Evolutionary conservation across 768 basidiomycete species (phyloP), one percentile per base, ranked within the genome.

Genomic region (Lactifluus volemus): DNA sequence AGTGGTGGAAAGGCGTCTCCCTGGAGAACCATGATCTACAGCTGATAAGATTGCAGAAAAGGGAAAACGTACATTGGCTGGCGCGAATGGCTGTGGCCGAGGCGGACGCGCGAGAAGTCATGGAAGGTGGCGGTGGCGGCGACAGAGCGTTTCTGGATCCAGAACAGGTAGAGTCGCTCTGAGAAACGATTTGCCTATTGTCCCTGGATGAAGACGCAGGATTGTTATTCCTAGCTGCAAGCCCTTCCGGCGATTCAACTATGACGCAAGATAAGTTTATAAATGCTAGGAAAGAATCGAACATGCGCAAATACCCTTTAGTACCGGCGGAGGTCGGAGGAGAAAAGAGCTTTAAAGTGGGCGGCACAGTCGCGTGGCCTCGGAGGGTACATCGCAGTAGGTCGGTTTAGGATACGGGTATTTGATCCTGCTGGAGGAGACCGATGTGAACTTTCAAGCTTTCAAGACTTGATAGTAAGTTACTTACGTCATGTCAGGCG

Each of bases 391-490:
- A 0, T 72, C 71, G 61, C 78, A 79, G 51, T 71, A 74, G 48
- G 67, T 63, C 5, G 76, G 70, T 19, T 51, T 1, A 4, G 78
- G 79, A 54, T 80, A 80, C 4, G 79, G 78, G 34, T 49, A 71
- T 19, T 29, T 64, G 36, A 76, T 73, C 3, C 68, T 49, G 47
- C 72, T 77, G 14, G 29, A 48, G 34, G 34, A 38, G 41, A 42
- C 11, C 15, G 15, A 10, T 38, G 14, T 44, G n/a, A 19, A 5
- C 17, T 44, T 19, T 44, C 15, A 44, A 44, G 8, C 4, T 9
- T 38, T n/a, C 14, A 50, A n/a, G n/a, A n/a, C n/a, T 38, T 50
- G 9, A 9, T 25, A 25, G 5, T 17, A 2, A 25, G 25, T 30
- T 19, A 9, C 49, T 50, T 50, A 50, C 49, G 1, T 10, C 8